Evolutionary conservation across 768 basidiomycete genomes (phyloP), one percentile per base, ranked within the genome.

Genomic region (Termitomyces sp.): DNA sequence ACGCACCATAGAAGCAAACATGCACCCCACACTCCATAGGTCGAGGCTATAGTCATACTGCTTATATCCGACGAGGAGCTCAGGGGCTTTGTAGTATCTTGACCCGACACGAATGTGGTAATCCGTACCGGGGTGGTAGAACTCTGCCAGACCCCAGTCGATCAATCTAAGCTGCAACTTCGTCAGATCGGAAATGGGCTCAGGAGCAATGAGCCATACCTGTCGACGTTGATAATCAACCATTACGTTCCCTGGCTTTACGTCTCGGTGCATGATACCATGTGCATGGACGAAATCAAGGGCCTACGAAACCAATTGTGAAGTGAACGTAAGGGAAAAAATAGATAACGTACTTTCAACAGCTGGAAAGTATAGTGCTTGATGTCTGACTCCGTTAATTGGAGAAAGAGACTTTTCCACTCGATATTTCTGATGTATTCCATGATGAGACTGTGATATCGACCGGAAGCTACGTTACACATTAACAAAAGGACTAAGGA

Each of bases 111-210:
- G 81, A 60, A 90, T 86, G 68, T 90, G 88, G 73, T 89, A 89
- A 39, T 87, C 82, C 50, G 83, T 85, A 51, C 81, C 80, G 2
- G 87, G 84, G 66, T 89, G 87, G 70, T 90, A 90, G 71, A 90
- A 90, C 69, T 90, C 89, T 39, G 88, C 89, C 58, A 90, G 72
- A 38, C 89, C 89, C 89, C 89, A 90, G 73, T 90, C 89, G 63
- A 90, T 90, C 61, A 90, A 70, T 28, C 81, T 75, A 52, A 84
- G 69, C 83, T 84, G 63, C 33, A 63, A 54, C 18, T 49, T 55
- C n/a, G 44, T 61, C 20, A 60, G 16, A 58, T 51, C 54, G 40
- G 46, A 56, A 40, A 51, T 35, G 44, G 28, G 1, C 39, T 28
- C 2, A 40, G 24, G 36, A 50, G 22, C 8, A 53, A 38, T 38